Conservation (phyloP, 2,329 filamentous ascomycete species). For the Aspergillus novofumigatus region DNA sequence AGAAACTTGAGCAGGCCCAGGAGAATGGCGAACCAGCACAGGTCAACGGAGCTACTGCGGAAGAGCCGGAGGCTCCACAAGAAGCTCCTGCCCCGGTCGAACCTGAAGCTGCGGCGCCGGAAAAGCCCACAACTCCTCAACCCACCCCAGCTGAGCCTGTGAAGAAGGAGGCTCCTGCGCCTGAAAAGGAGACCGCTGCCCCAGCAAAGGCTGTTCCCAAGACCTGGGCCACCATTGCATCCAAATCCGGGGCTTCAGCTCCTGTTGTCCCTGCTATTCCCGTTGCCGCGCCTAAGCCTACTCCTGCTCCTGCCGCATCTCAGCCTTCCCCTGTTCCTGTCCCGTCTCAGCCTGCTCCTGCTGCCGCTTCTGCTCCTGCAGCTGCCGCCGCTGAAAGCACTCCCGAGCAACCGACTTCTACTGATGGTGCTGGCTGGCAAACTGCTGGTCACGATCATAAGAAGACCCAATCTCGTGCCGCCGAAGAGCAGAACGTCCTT, state of each 20-base stretch:
- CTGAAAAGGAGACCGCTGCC: conserved; percentile 51
- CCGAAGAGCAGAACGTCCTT: conserved; percentile 70
- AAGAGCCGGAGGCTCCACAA: conserved; percentile 19
- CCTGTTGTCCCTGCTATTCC: conserved; percentile 34
- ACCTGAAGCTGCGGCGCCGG: conserved; percentile 43
- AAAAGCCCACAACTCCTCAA: conserved; percentile 64
- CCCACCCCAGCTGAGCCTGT: conserved; percentile 52
- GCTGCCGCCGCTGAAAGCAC: conserved; percentile 47
- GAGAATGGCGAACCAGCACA: conserved; percentile 44
- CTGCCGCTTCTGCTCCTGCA: conserved; percentile 28
- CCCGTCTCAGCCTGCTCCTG: conserved; percentile 13
- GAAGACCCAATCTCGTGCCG: conserved; percentile 71
- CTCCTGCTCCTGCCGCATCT: conserved; percentile 4
- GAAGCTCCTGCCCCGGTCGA: conserved; percentile 34
- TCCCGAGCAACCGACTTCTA: conserved; percentile 78
- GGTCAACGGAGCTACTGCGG: conserved; percentile 30
- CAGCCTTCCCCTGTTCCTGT: conserved; percentile 27
- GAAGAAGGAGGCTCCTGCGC: conserved; percentile 37
- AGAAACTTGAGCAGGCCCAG: conserved; percentile 68
- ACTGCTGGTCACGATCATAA: conserved; percentile 73
- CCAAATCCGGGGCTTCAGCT: conserved; percentile 38
- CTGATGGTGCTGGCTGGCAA: conserved; percentile 73
- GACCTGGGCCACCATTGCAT: conserved; percentile 63
- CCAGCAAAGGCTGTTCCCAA: conserved; percentile 51
- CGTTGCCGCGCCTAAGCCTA: conserved; percentile 23